Base-by-base conservation (phyloP, 805 yeast species). In the Ogataea methanolica region DNA sequence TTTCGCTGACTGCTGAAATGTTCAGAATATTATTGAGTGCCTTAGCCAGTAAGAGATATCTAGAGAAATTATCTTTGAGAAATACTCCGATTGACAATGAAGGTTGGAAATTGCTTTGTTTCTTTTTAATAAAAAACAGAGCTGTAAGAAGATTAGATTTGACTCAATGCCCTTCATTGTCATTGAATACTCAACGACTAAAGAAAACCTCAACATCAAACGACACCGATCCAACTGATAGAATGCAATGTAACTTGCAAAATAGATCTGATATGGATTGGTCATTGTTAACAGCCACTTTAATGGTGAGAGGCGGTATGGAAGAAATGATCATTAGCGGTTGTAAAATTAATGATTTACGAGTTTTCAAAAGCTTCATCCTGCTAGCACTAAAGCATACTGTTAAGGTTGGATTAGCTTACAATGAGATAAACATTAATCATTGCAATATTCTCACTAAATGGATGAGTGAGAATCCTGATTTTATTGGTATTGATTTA, bases 261-360 rank as follows among this genome's bases (percentile, higher is more conserved):
- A 72, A 83, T 58, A 75, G 97, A 48, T 78, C 88, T 2, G 83
- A 80, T 47, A 82, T 84, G 84, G 90, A 91, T 64, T 91, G 97
- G 97, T 67, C 78, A 2, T 67, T 88, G 42, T 75, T 92, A 47
- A 79, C 82, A 3, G 85, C 87, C 12, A 83, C 95, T 0, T 60
- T 91, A 17, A 72, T 73, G 17, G 76, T 75, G 17, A 71, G 96
- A 52, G 84, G 83, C 38, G 92, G 94, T 3, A 75, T 91, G 31
- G 92, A 83, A 51, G 96, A 88, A 59, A 67, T 91, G 48, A 73
- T 88, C 36, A 65, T 91, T 43, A 87, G 88, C 43, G 97, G 97
- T 16, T 75, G 89, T 71, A 67, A 86, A 68, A 74, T 82, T 46
- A 72, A 72, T 4, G 80, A 82, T 47, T 59, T 81, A 22, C 75